Conservation (phyloP, 306 rosid species). For the Inga oerstediana region DNA sequence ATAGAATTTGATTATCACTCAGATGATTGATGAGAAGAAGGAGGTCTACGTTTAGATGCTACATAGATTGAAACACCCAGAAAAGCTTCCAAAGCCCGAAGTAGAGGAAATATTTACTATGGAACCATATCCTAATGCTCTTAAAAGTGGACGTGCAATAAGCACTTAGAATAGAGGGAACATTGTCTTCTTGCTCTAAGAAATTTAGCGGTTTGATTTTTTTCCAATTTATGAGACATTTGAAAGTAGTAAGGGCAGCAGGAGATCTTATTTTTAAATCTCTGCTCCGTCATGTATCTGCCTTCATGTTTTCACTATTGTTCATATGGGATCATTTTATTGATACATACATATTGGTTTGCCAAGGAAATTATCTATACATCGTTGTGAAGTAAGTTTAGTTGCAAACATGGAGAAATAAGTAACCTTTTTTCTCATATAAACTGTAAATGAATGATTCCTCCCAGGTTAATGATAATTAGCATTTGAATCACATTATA, state of each 20-base stretch:
- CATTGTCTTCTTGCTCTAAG: not conserved
- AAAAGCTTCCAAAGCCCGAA: constrained; percentile 35
- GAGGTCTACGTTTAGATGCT: constrained; percentile 56
- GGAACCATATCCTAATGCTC: no score
- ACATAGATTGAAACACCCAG: constrained; percentile 47
- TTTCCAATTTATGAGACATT: not conserved
- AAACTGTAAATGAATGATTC: no score
- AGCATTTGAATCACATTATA: no score
- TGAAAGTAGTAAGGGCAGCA: not conserved
- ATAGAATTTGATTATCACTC: not conserved
- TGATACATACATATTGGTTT: not conserved
- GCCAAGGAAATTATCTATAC: no score
- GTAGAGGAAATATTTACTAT: no score
- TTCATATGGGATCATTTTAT: not conserved
- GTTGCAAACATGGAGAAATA: no score
- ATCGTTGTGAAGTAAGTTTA: no score
- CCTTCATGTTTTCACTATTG: not conserved
- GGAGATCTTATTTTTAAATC: not conserved
- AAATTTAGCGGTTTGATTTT: not conserved
- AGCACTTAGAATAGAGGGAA: no score
- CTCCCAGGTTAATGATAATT: no score
- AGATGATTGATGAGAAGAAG: not conserved
- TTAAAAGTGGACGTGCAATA: no score
- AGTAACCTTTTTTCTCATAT: no score
- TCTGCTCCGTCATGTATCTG: not conserved